These are phyloP conservation scores for Waltergamsia citrina DNA, from an alignment of 2,329 filamentous ascomycete species.

Conservation along the genomic window DNA sequence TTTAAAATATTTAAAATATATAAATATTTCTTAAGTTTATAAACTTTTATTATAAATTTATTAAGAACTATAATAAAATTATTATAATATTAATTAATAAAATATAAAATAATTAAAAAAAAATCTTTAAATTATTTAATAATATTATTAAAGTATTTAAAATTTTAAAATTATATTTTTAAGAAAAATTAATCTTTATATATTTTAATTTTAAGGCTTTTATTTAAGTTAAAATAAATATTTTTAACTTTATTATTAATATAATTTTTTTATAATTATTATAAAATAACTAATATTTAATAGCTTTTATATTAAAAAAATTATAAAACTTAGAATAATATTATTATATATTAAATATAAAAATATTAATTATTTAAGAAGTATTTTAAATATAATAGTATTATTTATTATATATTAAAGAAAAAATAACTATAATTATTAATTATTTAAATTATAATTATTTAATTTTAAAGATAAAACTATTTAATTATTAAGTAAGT, in stretches of 20 bases:
- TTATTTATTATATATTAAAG: slow-evolving; percentile 10
- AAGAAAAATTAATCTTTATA: too few species aligned
- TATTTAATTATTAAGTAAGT: neutral
- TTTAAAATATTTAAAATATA: slow-evolving; percentile 13
- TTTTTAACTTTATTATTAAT: slow-evolving; percentile 4
- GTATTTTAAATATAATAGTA: slow-evolving; percentile 14
- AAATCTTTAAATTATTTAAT: slow-evolving; percentile 14
- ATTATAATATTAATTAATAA: slow-evolving; percentile 2
- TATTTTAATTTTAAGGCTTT: neutral
- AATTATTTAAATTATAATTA: slow-evolving; percentile 2
- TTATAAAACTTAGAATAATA: slow-evolving; percentile 2
- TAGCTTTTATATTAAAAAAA: slow-evolving; percentile 2
- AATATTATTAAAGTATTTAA: slow-evolving; percentile 8
- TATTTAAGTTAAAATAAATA: slow-evolving; percentile 13
- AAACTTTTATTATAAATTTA: slow-evolving; percentile 7
- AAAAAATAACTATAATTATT: slow-evolving; percentile 5
- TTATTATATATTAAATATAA: slow-evolving; percentile 2
- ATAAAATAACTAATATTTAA: slow-evolving; percentile 1
- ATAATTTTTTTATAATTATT: slow-evolving; percentile 8
- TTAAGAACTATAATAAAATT: slow-evolving; percentile 3
- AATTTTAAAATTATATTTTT: slow-evolving; percentile 3
- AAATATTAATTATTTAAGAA: slow-evolving; percentile 8
- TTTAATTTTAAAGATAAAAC: neutral
- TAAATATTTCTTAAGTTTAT: slow-evolving; percentile 9
- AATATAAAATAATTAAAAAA: slow-evolving; percentile 1